Base-by-base conservation (phyloP, 1,139 yeast species). In the Saccharomyces hybrid region DNA sequence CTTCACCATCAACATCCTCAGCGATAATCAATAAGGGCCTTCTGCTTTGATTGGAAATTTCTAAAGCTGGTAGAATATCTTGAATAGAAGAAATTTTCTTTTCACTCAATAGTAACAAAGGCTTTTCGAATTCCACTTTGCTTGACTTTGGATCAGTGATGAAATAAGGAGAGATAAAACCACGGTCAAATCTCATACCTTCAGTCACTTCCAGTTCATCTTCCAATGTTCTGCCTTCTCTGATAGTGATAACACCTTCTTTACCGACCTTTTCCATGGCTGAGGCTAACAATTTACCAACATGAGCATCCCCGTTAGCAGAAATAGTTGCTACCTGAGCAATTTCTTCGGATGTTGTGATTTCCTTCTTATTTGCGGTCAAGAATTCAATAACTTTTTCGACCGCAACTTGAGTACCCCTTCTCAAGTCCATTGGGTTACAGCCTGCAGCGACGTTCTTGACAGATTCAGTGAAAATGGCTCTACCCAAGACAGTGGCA, bases 201-300 rank as follows among this genome's bases (percentile, higher is more conserved):
- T 93, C 99, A 62, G 98, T 93, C 63, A 91, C 96, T 76, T 91
- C 97, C 69, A 91, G 83, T 75, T 91, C 97, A 72, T 91, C 98
- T 75, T 89, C 96, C 71, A 91, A 80, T 64, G 98, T 91, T 80
- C 89, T 90, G 70, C 98, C 98, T 76, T 91, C 98, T 79, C 88
- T 85, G 70, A 93, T 96, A 66, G 99, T 93, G 73, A 93, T 93
- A 61, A 93, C 99, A 81, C 99, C 99, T 76, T 93, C 99, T 77
- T 93, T 95, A 70, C 99, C 99, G 59, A 93, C 99, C 77, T 93
- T 93, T 78, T 91, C 99, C 99, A 93, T 93, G 67, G 99, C 99
- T 57, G 87, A 84, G 57, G 99, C 98, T 71, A 93, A 81, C 67
- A 93, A 78, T 73, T 85, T 80, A 73, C 99, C 99, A 68, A 93